Conservation (phyloP, 495 filamentous ascomycete genomes). For the Podospora comata region DNA sequence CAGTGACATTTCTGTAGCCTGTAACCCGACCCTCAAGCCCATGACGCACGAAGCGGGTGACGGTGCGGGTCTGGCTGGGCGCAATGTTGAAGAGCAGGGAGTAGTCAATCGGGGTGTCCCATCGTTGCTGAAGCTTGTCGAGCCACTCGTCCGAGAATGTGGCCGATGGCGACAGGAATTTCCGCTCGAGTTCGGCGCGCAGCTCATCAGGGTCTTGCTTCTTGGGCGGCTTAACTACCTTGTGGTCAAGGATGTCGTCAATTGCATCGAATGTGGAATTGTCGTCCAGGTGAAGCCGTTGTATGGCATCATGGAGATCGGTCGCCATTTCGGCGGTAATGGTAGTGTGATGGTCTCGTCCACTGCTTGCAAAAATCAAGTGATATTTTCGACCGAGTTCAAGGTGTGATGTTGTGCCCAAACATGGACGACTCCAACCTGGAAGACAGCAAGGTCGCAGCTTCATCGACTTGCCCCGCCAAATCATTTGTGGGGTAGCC, state of each 20-base stretch:
- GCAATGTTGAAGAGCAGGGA: constrained; percentile 78
- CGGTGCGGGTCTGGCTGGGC: constrained; percentile 86
- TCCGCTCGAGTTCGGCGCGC: constrained; percentile 65
- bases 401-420: constrained; percentile 2
- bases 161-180: constrained; percentile 74
- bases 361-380: not conserved
- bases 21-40: constrained; percentile 91
- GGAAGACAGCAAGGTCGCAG: not conserved
- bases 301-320: constrained; percentile 39
- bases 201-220: constrained; percentile 56
- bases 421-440: not conserved
- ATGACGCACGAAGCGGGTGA: constrained; percentile 87
- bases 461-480: constrained; percentile 18
- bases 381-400: not conserved
- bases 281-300: constrained; percentile 37
- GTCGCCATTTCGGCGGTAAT: constrained; percentile 36
- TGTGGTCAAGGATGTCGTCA: constrained; percentile 55
- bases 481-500: constrained; percentile 22
- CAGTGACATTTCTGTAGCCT: constrained; percentile 90
- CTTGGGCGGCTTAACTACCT: constrained; percentile 55
- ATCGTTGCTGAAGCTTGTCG: constrained; percentile 83
- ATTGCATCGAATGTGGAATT: constrained; percentile 40
- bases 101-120: constrained; percentile 75
- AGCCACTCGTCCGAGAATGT: constrained; percentile 80
- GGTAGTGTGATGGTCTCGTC: not conserved